These are phyloP conservation scores for Lepidopterella palustris DNA, from an alignment of 495 filamentous ascomycete genomes.

Conservation along the genomic window DNA sequence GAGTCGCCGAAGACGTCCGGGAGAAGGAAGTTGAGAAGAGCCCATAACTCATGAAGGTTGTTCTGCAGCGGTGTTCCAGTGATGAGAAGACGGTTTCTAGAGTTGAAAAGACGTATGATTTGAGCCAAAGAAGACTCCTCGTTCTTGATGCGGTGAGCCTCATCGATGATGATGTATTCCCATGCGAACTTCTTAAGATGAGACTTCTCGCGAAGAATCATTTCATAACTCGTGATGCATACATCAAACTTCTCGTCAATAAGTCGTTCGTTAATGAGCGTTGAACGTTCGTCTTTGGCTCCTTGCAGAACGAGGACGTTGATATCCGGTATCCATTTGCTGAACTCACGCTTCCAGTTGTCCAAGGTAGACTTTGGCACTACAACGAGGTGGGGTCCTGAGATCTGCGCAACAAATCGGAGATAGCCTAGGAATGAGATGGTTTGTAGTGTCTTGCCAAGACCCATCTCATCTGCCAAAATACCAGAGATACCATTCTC, in stretches of 20 bases:
- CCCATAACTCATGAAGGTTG: constrained; percentile 99
- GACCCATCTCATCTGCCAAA: constrained; percentile 93
- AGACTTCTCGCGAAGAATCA: constrained; percentile 91
- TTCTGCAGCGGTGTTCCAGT: constrained; percentile 98
- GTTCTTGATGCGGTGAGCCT: constrained; percentile 99
- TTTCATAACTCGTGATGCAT: constrained; percentile 93
- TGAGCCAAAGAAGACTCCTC: constrained; percentile 96
- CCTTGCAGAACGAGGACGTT: constrained; percentile 93
- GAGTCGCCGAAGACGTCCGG: constrained; percentile 97
- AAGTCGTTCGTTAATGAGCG: constrained; percentile 84
- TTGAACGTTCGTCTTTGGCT: constrained; percentile 84
- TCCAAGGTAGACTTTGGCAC: constrained; percentile 98
- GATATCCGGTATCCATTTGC: constrained; percentile 90
- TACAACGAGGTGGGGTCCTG: constrained; percentile 85
- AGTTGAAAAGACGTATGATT: constrained; percentile 95
- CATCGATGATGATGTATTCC: constrained; percentile 99
- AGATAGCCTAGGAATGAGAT: constrained; percentile 90
- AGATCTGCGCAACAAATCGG: constrained; percentile 77
- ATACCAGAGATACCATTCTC: constrained; percentile 99
- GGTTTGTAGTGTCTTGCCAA: constrained; percentile 92
- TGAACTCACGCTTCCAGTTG: constrained; percentile 96
- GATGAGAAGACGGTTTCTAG: constrained; percentile 88
- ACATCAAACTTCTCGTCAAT: constrained; percentile 89
- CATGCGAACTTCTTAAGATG: constrained; percentile 97
- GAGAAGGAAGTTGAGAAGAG: constrained; percentile 89